Conservation (phyloP, 176 grass and related monocot species). For the Oryza longistaminata region DNA sequence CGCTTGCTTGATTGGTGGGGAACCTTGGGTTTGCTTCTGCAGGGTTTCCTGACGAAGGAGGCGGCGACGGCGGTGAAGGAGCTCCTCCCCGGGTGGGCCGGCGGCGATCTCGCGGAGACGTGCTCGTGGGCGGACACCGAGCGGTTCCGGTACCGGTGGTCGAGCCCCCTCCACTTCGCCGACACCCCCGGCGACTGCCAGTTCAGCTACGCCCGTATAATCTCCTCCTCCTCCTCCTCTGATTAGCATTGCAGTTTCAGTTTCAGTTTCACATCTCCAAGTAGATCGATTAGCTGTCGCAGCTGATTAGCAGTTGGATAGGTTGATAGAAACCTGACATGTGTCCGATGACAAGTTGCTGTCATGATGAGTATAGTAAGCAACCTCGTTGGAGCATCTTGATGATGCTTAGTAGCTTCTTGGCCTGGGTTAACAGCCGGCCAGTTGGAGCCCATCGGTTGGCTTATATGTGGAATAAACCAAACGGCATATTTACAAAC, state of each 20-base stretch:
- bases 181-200: constrained; percentile 60
- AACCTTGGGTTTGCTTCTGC: too few relatives aligned
- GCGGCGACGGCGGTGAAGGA: constrained; percentile 45
- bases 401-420: too few relatives aligned
- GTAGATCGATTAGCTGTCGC: not conserved
- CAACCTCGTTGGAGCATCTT: not conserved
- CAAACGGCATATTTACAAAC: too few relatives aligned
- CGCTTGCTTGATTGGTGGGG: too few relatives aligned
- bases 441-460: too few relatives aligned
- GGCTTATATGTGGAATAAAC: too few relatives aligned
- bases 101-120: constrained; percentile 49
- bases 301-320: not conserved
- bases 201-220: constrained; percentile 67
- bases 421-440: not conserved
- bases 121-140: constrained; percentile 66
- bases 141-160: constrained; percentile 61
- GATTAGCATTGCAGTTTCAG: not conserved
- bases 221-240: not conserved
- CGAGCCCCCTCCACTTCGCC: constrained; percentile 59
- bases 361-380: constrained; percentile 26
- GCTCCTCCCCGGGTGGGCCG: constrained; percentile 57
- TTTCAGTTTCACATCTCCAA: not conserved
- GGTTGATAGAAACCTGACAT: not conserved
- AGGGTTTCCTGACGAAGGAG: constrained; percentile 57
- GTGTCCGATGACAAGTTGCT: not conserved